Evolutionary conservation across 352 stramenopile genomes (phyloP), one percentile per base, ranked within the genome.

Genomic region (Pythium scleroteichum): DNA sequence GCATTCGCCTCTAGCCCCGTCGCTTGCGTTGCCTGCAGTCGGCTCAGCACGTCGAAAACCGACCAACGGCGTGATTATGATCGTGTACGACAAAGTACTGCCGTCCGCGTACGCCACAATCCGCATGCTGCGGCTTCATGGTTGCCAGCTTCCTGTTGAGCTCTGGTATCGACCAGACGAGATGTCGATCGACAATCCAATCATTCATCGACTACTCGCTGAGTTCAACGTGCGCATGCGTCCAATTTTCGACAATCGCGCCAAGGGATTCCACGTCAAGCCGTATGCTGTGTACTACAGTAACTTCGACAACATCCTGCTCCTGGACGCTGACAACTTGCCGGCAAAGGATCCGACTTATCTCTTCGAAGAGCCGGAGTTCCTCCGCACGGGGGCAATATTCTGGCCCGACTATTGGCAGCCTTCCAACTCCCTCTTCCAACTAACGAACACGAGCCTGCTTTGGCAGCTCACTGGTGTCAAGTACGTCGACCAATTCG

Each of bases 401-500:
- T 96, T 94, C 60, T 96, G 87, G 85, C 85, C 85, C 3, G 85
- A 94, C 62, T 93, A 85, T 54, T 94, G 85, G 83, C 82, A 92
- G 44, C 85, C 83, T 22, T 73, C 70, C 13, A 91, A 93, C 68
- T 92, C 87, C 48, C 62, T 94, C 38, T 94, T 95, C 68, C 64
- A 92, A 46, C 62, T 95, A 16, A 88, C 75, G 14, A 86, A 84
- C 58, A 86, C 73, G 33, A 88, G 70, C 64, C 49, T 92, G 32
- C 27, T 95, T 41, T 95, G 84, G 86, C 73, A 95, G 62, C 65
- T 93, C 35, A 87, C 76, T 6, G 79, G 83, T 8, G 72, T 95
- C 14, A 56, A 72, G 16, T 94, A 82, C 54, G 73, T 87, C 16
- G 79, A 93, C 52, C 86, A 90, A 73, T 93, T 94, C 24, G 86